Evolutionary conservation across 2,329 filamentous ascomycete genomes (phyloP), one percentile per base, ranked within the genome.

Genomic region (Aspergillus novoparasiticus): DNA sequence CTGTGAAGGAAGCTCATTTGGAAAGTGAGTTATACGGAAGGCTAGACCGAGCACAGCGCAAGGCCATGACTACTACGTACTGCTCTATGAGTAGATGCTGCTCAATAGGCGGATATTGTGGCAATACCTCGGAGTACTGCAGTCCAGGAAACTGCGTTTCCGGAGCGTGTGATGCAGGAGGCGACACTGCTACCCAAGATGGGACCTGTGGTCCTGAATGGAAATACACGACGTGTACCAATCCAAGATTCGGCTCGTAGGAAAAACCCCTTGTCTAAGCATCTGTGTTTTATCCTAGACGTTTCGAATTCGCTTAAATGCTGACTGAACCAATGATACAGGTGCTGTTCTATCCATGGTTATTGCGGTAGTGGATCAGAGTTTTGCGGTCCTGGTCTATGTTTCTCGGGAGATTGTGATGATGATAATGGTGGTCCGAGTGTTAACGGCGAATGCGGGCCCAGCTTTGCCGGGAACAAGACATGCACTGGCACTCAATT

Each of bases 401-500:
- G 69, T 63, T 71, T 72, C 41, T 67, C 69, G 32, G 66, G 71
- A 8, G 56, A 56, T 55, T 72, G 70, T 67, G 67, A 65, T 39
- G 62, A 69, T 53, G 68, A 71, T 59, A 68, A 57, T 53, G 69
- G 70, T 21, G 69, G 71, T 43, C 68, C 66, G 6, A 65, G 58
- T 36, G 69, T 65, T 9, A 68, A 66, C 59, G 69, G 72, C 41
- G 65, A 68, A 58, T 72, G 70, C 62, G 71, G 71, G 5, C 71
- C 69, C 41, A 60, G 57, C 28, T 71, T 73, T 63, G 66, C 71
- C 6, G 70, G 71, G 43, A 71, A 72, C 60, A 72, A 73, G 59
- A 71, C 68, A 19, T 74, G 68, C 62, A 68, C 68, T 51, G 69
- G 70, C 28, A 74, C 71, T 4, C 67, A 73, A 57, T 72, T 73